Conservation (phyloP, 2,329 filamentous ascomycete species). For the Lasiodiplodia hormozganensis region DNA sequence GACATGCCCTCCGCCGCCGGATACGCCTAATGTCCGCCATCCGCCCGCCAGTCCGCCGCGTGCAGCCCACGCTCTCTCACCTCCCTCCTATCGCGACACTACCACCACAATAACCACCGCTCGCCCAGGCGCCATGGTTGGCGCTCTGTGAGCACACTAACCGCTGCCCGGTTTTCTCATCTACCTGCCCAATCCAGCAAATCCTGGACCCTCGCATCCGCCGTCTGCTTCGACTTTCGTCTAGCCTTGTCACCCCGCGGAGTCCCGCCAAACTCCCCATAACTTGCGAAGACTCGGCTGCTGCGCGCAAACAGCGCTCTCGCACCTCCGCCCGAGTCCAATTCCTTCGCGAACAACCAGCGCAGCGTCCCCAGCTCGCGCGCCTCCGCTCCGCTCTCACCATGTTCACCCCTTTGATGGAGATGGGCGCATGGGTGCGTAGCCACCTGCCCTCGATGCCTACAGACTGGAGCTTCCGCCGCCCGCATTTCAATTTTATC, state of each 20-base stretch:
- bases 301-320: not conserved
- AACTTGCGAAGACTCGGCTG: not conserved
- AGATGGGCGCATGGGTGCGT: slow-evolving; percentile 40
- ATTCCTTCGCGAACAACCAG: not conserved
- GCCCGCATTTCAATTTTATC: slow-evolving; percentile 81
- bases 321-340: not conserved
- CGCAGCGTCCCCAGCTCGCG: not conserved
- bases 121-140: slow-evolving; percentile 8
- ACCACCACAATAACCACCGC: not conserved
- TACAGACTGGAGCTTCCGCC: slow-evolving; percentile 34
- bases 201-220: not conserved
- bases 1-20: slow-evolving; percentile 11
- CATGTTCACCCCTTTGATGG: slow-evolving; percentile 44
- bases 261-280: slow-evolving; percentile 4
- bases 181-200: not conserved
- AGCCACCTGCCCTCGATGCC: slow-evolving; percentile 38
- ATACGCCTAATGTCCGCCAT: slow-evolving; percentile 22
- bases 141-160: slow-evolving; percentile 7
- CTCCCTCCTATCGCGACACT: slow-evolving; percentile 2
- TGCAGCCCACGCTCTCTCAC: slow-evolving; percentile 10
- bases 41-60: slow-evolving; percentile 3
- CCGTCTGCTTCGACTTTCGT: not conserved
- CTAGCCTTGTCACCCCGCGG: slow-evolving; percentile 9
- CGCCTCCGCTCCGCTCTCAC: slow-evolving; percentile 7
- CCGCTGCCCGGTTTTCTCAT: not conserved